phyloP scores from a whole-genome alignment of 495 filamentous ascomycete species.

The Tuber indicum region DNA sequence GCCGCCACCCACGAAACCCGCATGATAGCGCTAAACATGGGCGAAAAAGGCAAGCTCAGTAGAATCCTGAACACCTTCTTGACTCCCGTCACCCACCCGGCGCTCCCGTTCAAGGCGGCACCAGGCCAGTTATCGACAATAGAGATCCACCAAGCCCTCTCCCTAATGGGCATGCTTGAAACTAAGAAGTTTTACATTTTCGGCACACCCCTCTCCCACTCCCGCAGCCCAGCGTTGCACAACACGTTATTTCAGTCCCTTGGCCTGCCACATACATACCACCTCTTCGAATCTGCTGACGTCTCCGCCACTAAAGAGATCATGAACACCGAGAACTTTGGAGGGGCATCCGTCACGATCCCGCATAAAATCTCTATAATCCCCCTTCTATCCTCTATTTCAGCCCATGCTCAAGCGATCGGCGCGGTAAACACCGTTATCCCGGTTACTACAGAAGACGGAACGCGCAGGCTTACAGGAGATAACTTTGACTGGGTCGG shows the following conservation, averaged over 20 bases:
- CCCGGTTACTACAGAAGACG: conserved; percentile 45
- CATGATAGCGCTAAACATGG: conserved; percentile 96
- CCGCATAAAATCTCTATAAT: conserved; percentile 89
- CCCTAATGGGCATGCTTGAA: conserved; percentile 72
- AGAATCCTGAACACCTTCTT: conserved; percentile 86
- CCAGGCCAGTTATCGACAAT: conserved; percentile 88
- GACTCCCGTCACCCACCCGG: conserved; percentile 90
- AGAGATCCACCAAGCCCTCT: conserved; percentile 74
- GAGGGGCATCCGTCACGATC: conserved; percentile 91
- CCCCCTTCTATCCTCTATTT: conserved; percentile 68
- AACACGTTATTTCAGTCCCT: conserved; percentile 71
- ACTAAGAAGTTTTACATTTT: conserved; percentile 77
- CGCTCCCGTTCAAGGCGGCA: conserved; percentile 82
- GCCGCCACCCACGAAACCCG: conserved; percentile 67
- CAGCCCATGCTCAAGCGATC: conserved; percentile 70
- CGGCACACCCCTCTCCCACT: conserved; percentile 71
- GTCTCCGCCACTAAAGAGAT: conserved; percentile 58
- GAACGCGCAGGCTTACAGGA: conserved; percentile 56
- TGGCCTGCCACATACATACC: conserved; percentile 84
- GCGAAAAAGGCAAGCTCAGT: conserved; percentile 75
- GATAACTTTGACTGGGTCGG: conserved; percentile 97
- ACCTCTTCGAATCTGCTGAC: conserved; percentile 60
- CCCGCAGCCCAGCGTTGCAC: conserved; percentile 80
- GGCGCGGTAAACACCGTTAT: conserved; percentile 96
- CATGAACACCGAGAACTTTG: conserved; percentile 68